A percentile compares a stretch with the other conserved stretches of the same genome.
Evolutionary conservation across 1,139 yeast genomes (phyloP).

Genomic region (Debaryomycetaceae sp.): DNA sequence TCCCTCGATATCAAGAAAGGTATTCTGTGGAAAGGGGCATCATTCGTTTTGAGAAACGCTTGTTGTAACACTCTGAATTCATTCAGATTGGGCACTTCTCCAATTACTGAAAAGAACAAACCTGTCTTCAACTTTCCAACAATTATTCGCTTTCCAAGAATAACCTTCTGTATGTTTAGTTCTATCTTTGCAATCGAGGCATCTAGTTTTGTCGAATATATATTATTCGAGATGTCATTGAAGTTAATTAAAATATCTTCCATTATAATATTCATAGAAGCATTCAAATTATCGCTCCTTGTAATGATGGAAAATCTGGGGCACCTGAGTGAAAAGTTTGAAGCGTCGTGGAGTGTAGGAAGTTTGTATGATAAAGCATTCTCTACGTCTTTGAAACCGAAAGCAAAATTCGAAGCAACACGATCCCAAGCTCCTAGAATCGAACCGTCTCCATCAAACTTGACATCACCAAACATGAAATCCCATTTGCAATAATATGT

Average conservation of each 20-base stretch:
- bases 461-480: slow-evolving; percentile 59
- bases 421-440: slow-evolving; percentile 46
- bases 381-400: slow-evolving; percentile 70
- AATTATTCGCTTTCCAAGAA: slow-evolving; percentile 14
- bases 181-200: slow-evolving; percentile 47
- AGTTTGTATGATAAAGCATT: slow-evolving; percentile 61
- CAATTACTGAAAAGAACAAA: slow-evolving; percentile 55
- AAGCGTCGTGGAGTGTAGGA: slow-evolving; percentile 64
- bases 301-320: slow-evolving; percentile 30
- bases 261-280: slow-evolving; percentile 19
- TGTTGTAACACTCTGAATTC: slow-evolving; percentile 55
- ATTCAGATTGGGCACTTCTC: slow-evolving; percentile 48
- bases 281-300: slow-evolving; percentile 12
- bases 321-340: slow-evolving; percentile 52
- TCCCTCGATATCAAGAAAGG: slow-evolving; percentile 63
- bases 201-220: slow-evolving; percentile 58
- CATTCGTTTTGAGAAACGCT: slow-evolving; percentile 63
- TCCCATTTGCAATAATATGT: slow-evolving; percentile 93
- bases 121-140: slow-evolving; percentile 48
- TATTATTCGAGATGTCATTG: slow-evolving; percentile 67
- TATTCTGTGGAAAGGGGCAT: slow-evolving; percentile 78
- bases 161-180: slow-evolving; percentile 21
- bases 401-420: slow-evolving; percentile 47
- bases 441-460: slow-evolving; percentile 48
- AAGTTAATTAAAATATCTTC: slow-evolving; percentile 42